Conservation (phyloP, 495 filamentous ascomycete species). For the Immersiella caudata region DNA sequence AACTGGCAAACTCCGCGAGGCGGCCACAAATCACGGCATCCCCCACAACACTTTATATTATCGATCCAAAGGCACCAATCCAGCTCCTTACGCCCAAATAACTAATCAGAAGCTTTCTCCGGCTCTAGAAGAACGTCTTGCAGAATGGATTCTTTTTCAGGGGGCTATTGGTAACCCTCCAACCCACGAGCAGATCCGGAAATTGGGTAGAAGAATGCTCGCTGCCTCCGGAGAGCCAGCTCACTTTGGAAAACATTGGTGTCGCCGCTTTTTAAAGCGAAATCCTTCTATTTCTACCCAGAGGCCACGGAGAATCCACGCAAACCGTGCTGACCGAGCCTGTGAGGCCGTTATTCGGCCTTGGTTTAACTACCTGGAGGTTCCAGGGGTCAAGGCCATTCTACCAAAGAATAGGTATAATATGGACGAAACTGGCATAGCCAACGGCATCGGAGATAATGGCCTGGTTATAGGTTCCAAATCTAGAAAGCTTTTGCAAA, state of each 20-base stretch:
- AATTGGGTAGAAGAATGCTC: not conserved
- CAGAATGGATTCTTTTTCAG: not conserved
- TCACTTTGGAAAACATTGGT: not conserved
- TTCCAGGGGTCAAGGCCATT: conserved; percentile 4
- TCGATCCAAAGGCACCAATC: no score
- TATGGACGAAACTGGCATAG: conserved; percentile 16
- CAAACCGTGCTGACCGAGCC: not conserved
- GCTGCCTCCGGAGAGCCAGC: not conserved
- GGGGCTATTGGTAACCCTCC: not conserved
- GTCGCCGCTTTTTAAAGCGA: not conserved
- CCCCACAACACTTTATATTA: no score
- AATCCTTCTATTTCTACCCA: not conserved
- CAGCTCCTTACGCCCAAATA: no score
- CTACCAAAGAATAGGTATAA: conserved; percentile 10
- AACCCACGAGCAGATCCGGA: not conserved
- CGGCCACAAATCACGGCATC: no score
- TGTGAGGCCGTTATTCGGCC: not conserved
- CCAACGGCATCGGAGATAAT: conserved; percentile 15
- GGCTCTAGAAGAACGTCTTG: not conserved
- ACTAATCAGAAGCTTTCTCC: not conserved
- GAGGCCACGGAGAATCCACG: not conserved
- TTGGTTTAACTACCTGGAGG: not conserved
- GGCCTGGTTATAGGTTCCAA: conserved; percentile 12
- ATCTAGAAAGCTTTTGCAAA: not conserved
- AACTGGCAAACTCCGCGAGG: no score